Conservation (phyloP, 305 asterid species). For the Fraxinus baroniana region DNA sequence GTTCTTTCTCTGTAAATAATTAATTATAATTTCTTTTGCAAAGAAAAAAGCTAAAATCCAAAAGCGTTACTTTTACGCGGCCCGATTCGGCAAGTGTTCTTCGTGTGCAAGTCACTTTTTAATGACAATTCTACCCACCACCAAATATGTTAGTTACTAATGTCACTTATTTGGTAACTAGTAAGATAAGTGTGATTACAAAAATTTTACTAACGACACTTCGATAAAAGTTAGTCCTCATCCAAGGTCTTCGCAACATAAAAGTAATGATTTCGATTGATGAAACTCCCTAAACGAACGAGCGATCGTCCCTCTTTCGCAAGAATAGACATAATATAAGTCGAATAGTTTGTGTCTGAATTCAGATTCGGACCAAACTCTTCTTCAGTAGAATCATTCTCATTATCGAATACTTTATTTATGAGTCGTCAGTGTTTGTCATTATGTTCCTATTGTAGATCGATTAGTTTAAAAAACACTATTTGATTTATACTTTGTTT, state of each 20-base stretch:
- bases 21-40: background rate
- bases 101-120: background rate
- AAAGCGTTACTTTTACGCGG: conserved; percentile 7
- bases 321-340: background rate
- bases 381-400: background rate
- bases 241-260: background rate
- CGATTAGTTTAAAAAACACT: background rate
- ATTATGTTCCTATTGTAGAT: background rate
- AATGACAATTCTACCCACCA: background rate
- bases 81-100: background rate
- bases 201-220: background rate
- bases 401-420: background rate
- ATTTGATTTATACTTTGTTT: background rate
- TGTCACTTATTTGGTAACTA: too few relatives aligned
- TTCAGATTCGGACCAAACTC: background rate
- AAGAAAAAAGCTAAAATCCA: background rate
- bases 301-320: background rate
- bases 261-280: background rate
- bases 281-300: background rate
- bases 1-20: background rate
- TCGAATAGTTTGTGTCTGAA: background rate
- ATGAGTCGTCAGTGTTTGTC: background rate
- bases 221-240: background rate
- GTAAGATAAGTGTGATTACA: background rate
- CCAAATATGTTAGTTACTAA: background rate